Conservation (phyloP, 2,329 filamentous ascomycete genomes). For the Alternaria gansuensis region DNA sequence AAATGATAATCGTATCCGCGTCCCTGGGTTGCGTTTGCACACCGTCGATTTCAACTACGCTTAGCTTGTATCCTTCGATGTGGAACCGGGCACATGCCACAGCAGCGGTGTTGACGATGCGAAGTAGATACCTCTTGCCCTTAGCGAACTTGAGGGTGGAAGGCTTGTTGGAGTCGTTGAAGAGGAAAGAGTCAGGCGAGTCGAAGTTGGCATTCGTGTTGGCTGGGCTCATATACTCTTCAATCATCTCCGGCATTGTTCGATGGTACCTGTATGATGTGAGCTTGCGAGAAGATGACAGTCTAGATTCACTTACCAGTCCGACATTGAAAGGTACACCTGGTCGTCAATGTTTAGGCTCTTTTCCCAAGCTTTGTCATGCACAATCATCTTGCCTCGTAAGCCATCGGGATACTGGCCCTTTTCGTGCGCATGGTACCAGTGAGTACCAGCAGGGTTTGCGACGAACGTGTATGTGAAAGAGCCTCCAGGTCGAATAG, state of each 20-base stretch:
- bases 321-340: slow-evolving; percentile 16
- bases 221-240: slow-evolving; percentile 55
- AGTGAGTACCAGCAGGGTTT: slow-evolving; percentile 62
- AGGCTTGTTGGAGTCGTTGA: slow-evolving; percentile 23
- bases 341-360: slow-evolving; percentile 47
- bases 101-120: slow-evolving; percentile 67
- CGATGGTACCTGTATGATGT: slow-evolving; percentile 14
- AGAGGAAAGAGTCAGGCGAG: slow-evolving; percentile 17
- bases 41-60: slow-evolving; percentile 43
- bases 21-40: slow-evolving; percentile 53
- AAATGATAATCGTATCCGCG: slow-evolving; percentile 51
- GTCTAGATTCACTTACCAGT: slow-evolving; percentile 8
- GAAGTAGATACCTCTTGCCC: slow-evolving; percentile 68
- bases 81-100: slow-evolving; percentile 56
- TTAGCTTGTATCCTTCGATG: slow-evolving; percentile 50
- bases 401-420: slow-evolving; percentile 54
- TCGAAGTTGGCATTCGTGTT: slow-evolving; percentile 44
- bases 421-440: slow-evolving; percentile 72
- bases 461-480: slow-evolving; percentile 74
- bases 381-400: slow-evolving; percentile 52
- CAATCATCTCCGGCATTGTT: slow-evolving; percentile 43
- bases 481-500: slow-evolving; percentile 67
- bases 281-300: slow-evolving; percentile 31
- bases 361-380: slow-evolving; percentile 52
- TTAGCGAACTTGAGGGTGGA: slow-evolving; percentile 52